Conservation (phyloP, 345 rosid species). For the Trapa bicornis region DNA sequence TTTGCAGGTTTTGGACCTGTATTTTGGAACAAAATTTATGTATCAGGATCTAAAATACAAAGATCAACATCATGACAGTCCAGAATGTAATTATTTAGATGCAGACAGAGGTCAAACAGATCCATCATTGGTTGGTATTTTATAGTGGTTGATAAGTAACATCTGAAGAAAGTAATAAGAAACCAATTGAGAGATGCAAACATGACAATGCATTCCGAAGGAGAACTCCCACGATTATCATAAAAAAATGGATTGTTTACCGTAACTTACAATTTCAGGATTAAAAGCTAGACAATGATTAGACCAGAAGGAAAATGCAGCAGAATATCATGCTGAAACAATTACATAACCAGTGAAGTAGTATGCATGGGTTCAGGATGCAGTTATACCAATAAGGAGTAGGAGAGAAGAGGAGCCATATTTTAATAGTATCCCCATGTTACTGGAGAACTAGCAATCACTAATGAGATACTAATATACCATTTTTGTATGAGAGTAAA, state of each 20-base stretch:
- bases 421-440: not conserved
- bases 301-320: not conserved
- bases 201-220: not conserved
- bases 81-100: not conserved
- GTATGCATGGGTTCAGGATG: not conserved
- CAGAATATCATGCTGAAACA: not conserved
- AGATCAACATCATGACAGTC: not conserved
- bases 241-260: not conserved
- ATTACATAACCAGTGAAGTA: not conserved
- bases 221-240: not conserved
- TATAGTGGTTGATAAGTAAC: not conserved
- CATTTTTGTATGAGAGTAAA: no score
- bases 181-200: not conserved
- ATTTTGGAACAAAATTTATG: not conserved
- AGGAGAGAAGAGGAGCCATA: not conserved
- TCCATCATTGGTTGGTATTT: not conserved
- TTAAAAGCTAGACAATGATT: no score
- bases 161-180: not conserved
- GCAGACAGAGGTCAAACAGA: not conserved
- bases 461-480: no score
- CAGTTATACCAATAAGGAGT: not conserved
- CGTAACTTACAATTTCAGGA: not conserved
- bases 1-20: constrained; percentile 60
- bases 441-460: not conserved
- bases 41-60: no score